These are phyloP conservation scores for Pholiota conissans DNA, from an alignment of 768 basidiomycete genomes.

Conservation along the genomic window DNA sequence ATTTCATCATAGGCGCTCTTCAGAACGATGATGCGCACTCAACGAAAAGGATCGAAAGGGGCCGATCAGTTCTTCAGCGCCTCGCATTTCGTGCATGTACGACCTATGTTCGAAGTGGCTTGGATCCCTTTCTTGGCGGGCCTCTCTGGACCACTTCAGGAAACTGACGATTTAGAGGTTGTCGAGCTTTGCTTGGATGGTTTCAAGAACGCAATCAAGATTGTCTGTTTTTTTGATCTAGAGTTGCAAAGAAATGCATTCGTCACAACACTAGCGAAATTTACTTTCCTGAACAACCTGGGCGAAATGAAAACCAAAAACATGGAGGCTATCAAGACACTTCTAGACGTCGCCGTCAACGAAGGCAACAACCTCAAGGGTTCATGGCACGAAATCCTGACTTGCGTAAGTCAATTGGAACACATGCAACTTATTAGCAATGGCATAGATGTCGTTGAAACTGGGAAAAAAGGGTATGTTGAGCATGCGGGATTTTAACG, in stretches of 20 bases:
- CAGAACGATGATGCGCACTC: constrained; percentile 87
- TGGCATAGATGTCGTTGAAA: constrained; percentile 82
- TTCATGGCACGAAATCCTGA: constrained; percentile 95
- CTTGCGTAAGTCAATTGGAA: constrained; percentile 97
- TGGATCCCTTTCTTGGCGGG: constrained; percentile 99
- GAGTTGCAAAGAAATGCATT: constrained; percentile 99
- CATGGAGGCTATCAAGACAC: constrained; percentile 96
- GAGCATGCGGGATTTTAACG: not conserved
- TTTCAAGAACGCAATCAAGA: constrained; percentile 95
- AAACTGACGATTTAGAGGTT: constrained; percentile 90
- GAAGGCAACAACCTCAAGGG: constrained; percentile 96
- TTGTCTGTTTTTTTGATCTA: constrained; percentile 95
- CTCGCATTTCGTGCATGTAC: constrained; percentile 93
- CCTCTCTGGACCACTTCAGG: constrained; percentile 90
- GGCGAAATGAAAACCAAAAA: constrained; percentile 99
- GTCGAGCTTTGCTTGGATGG: constrained; percentile 93
- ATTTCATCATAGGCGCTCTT: constrained; percentile 70
- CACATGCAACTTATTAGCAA: constrained; percentile 97
- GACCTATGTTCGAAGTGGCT: constrained; percentile 98
- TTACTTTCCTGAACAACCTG: constrained; percentile 96
- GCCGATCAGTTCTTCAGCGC: constrained; percentile 95
- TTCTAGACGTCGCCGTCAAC: constrained; percentile 93
- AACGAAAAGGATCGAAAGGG: constrained; percentile 77
- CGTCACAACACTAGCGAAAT: constrained; percentile 93
- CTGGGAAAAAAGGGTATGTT: constrained; percentile 77